Conservation (phyloP, 331 rosid species). For the Spiraea crenata region DNA sequence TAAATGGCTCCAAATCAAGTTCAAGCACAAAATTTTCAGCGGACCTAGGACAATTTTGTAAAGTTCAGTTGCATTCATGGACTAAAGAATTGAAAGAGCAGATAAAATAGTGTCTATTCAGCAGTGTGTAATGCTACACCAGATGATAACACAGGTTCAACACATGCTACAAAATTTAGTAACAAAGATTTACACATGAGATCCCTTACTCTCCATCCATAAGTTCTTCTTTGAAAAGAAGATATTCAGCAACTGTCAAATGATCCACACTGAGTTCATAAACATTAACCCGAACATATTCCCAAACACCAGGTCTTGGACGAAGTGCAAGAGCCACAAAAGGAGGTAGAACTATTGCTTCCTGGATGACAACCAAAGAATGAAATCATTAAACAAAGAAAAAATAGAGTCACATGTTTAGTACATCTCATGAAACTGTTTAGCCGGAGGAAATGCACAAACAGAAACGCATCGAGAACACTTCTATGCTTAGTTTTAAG, state of each 20-base stretch:
- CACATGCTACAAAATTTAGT: neutral
- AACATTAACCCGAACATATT: slow-evolving; percentile 73
- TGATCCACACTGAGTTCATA: slow-evolving; percentile 76
- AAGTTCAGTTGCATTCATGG: neutral
- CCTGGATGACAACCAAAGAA: slow-evolving; percentile 38
- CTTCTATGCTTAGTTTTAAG: neutral
- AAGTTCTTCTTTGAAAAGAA: slow-evolving; percentile 70
- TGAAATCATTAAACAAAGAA: neutral
- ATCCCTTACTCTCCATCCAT: slow-evolving; percentile 56
- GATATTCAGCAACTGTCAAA: slow-evolving; percentile 62
- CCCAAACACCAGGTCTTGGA: slow-evolving; percentile 95
- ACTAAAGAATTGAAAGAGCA: neutral
- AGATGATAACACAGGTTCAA: neutral
- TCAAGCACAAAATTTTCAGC: slow-evolving; percentile 51
- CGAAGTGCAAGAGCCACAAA: slow-evolving; percentile 84
- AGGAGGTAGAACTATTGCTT: slow-evolving; percentile 84
- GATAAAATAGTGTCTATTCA: neutral
- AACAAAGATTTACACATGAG: neutral
- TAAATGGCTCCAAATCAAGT: slow-evolving; percentile 91
- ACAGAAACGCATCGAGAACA: neutral
- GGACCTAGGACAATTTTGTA: slow-evolving; percentile 29
- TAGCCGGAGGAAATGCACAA: too few relatives aligned
- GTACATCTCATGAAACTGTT: neutral
- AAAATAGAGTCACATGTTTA: neutral
- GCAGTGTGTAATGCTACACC: neutral